Conservation (phyloP, 108 stramenopile genomes). For the Cyclotella choctawhatcheeana region DNA sequence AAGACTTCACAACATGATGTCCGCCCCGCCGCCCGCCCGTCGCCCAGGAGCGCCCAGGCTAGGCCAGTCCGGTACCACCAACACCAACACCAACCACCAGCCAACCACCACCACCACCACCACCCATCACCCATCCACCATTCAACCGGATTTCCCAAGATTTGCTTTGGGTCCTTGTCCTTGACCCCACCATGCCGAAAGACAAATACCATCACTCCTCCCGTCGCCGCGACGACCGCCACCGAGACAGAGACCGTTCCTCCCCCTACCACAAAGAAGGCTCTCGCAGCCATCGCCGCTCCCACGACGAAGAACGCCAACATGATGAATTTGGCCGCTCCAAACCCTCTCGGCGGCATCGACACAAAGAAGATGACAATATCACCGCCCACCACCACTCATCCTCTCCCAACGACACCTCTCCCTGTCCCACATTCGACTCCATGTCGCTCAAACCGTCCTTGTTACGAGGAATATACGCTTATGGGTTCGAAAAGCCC, state of each 20-base stretch:
- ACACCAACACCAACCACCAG: too few relatives aligned
- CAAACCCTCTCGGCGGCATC: constrained; percentile 10
- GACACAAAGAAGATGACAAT: constrained; percentile 10
- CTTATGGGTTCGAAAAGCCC: constrained; percentile 99
- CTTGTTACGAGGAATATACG: constrained; percentile 97
- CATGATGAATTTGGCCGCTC: constrained; percentile 37
- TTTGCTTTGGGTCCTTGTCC: too few relatives aligned
- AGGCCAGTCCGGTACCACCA: too few relatives aligned
- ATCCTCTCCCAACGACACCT: constrained; percentile 40
- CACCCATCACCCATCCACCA: too few relatives aligned
- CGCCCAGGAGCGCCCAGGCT: too few relatives aligned
- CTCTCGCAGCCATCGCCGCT: constrained; percentile 5
- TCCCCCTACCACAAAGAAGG: constrained; percentile 42
- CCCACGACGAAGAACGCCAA: constrained; percentile 1
- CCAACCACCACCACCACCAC: too few relatives aligned
- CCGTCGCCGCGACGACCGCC: constrained; percentile 18
- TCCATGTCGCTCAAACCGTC: constrained; percentile 97
- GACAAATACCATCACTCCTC: constrained; percentile 26
- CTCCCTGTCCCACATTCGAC: constrained; percentile 92
- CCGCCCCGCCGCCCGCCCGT: too few relatives aligned
- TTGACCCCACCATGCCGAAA: constrained; percentile 55
- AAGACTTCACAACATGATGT: too few relatives aligned
- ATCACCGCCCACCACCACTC: not conserved
- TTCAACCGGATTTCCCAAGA: too few relatives aligned
- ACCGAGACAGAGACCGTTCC: constrained; percentile 13